Conservation (phyloP, 768 basidiomycete genomes). For the Trametes meyenii region DNA sequence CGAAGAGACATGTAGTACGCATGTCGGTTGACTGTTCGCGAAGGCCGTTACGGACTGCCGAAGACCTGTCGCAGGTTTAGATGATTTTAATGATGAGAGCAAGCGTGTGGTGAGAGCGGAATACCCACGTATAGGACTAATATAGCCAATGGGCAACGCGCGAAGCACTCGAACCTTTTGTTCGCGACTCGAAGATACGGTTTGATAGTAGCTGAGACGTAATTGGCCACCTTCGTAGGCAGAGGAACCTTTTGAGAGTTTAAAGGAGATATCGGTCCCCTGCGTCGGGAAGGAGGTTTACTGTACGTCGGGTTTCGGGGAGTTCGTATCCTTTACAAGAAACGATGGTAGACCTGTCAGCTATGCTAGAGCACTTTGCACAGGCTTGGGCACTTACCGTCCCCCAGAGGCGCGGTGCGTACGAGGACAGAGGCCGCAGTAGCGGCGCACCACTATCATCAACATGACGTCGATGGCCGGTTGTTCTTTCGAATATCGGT, state of each 20-base stretch:
- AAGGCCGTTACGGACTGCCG: slow-evolving; percentile 1
- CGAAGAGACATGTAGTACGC: slow-evolving; percentile 4
- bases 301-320: neutral
- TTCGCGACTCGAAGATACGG: slow-evolving; percentile 14
- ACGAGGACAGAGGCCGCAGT: slow-evolving; percentile 1
- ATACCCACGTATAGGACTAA: slow-evolving; percentile 12
- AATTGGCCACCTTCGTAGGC: slow-evolving; percentile 7
- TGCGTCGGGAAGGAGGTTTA: neutral
- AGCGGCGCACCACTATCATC: slow-evolving; percentile 5
- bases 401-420: neutral
- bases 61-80: slow-evolving; percentile 15
- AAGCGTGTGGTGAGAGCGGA: slow-evolving; percentile 2
- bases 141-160: slow-evolving; percentile 10
- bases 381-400: neutral
- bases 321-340: neutral
- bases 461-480: slow-evolving; percentile 18
- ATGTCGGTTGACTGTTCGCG: slow-evolving; percentile 8
- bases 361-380: too few relatives aligned
- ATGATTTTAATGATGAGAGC: slow-evolving; percentile 14
- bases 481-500: neutral
- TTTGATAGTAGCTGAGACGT: slow-evolving; percentile 20
- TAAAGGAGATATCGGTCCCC: neutral
- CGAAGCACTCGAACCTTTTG: slow-evolving; percentile 13
- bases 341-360: neutral
- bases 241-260: neutral